phyloP scores from a whole-genome alignment of 768 basidiomycete genomes.

The Suillus discolor region DNA sequence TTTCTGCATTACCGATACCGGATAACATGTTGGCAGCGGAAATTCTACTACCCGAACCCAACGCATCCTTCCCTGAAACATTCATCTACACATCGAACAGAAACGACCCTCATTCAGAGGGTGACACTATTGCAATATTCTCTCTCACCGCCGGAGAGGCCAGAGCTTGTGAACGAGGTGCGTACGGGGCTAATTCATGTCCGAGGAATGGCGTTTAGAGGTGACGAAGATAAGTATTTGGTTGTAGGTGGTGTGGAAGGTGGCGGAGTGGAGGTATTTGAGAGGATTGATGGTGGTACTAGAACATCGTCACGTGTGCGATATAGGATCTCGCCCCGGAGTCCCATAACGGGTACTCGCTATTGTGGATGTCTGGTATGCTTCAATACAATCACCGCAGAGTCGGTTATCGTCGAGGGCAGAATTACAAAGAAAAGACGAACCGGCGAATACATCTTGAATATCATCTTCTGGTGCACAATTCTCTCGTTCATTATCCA shows the following conservation, averaged over 20 bases:
- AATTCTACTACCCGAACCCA: constrained; percentile 60
- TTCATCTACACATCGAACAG: constrained; percentile 79
- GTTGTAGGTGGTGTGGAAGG: constrained; percentile 65
- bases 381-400: constrained; percentile 13
- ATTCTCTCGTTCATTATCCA: background rate
- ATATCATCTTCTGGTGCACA: background rate
- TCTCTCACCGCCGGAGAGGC: constrained; percentile 45
- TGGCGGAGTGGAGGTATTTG: constrained; percentile 71
- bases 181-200: constrained; percentile 71
- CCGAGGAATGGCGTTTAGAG: constrained; percentile 69
- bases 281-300: constrained; percentile 66
- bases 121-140: constrained; percentile 77
- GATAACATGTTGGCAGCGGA: constrained; percentile 68
- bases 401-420: too few species aligned
- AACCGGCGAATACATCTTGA: background rate
- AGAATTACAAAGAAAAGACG: background rate
- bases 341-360: constrained; percentile 19
- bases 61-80: constrained; percentile 50
- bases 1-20: constrained; percentile 46
- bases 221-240: constrained; percentile 60
- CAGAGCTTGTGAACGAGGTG: constrained; percentile 61
- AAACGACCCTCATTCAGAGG: constrained; percentile 66
- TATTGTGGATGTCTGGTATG: constrained; percentile 23
- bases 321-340: background rate
- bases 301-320: constrained; percentile 25